Evolutionary conservation across 2,329 filamentous ascomycete genomes (phyloP).

Genomic region (Bipolaris bicolor): DNA sequence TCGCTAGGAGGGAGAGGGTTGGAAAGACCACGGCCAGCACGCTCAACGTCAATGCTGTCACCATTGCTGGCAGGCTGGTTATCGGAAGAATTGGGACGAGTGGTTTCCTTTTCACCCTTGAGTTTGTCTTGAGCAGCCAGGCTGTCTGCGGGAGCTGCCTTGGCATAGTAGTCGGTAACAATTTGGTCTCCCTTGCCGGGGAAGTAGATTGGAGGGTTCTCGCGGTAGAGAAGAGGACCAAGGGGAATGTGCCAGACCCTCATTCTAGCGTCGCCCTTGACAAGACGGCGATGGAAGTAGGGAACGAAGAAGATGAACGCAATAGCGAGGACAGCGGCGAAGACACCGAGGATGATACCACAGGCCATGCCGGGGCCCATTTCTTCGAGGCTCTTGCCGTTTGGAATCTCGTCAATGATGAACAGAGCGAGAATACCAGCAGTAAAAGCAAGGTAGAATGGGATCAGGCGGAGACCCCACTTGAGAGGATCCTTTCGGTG

Average conservation of each 20-base stretch:
- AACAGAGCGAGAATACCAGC: conserved; percentile 62
- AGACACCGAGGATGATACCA: conserved; percentile 39
- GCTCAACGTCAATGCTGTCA: conserved; percentile 9
- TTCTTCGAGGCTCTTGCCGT: conserved; percentile 36
- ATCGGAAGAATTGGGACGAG: conserved; percentile 4
- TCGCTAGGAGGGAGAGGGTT: conserved; percentile 8
- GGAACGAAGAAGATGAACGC: conserved; percentile 40
- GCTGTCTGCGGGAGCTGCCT: conserved; percentile 25
- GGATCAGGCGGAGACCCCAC: conserved; percentile 57
- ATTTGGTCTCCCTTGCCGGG: conserved; percentile 47
- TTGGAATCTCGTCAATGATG: conserved; percentile 60
- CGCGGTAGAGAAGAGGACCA: conserved; percentile 52
- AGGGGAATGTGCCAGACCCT: conserved; percentile 35
- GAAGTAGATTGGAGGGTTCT: conserved; percentile 52
- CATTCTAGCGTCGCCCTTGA: conserved; percentile 34
- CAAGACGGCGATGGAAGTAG: conserved; percentile 37
- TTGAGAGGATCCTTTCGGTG: conserved; percentile 57
- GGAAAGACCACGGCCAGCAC: conserved; percentile 11
- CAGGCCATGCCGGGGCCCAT: conserved; percentile 38
- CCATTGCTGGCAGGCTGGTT: conserved; percentile 6
- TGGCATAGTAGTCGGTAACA: conserved; percentile 52
- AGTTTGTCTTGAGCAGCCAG: conserved; percentile 5
- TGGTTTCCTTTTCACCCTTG: conserved; percentile 14
- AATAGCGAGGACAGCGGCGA: conserved; percentile 30
- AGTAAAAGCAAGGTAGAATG: conserved; percentile 58